A percentile compares a stretch with the other conserved stretches of the same genome.
Conservation (phyloP, 1,284 basidiomycete genomes). For the Tilletiaria anomala region DNA sequence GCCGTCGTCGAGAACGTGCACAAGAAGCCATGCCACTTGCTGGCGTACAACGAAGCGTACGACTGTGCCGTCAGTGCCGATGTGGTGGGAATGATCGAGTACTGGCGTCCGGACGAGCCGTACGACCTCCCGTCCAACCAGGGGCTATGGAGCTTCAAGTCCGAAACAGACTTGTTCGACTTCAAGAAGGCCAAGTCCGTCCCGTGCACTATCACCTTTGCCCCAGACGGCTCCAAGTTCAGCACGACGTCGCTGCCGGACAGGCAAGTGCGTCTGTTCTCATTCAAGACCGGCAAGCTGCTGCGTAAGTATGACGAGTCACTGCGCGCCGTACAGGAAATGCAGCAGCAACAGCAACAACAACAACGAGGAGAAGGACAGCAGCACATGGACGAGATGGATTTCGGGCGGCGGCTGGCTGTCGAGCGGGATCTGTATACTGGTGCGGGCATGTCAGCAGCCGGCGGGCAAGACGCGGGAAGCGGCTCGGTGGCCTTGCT, state of each 20-base stretch:
- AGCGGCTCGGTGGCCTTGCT: no score
- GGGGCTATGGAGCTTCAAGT: constrained; percentile 80
- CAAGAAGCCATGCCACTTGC: constrained; percentile 71
- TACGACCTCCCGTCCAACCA: constrained; percentile 48
- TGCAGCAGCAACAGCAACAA: no score
- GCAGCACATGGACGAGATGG: constrained; percentile 95
- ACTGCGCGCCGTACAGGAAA: constrained; percentile 76
- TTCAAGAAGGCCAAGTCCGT: constrained; percentile 95
- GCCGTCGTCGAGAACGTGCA: constrained; percentile 64
- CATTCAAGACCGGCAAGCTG: constrained; percentile 76
- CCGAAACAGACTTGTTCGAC: constrained; percentile 82
- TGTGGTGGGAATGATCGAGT: constrained; percentile 86
- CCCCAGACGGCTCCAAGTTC: constrained; percentile 72
- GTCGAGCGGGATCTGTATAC: constrained; percentile 74
- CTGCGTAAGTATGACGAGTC: constrained; percentile 90
- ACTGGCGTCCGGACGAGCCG: constrained; percentile 84
- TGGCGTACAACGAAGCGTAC: constrained; percentile 80
- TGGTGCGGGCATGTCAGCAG: constrained; percentile 45
- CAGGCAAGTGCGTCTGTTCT: constrained; percentile 83
- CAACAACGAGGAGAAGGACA: constrained; percentile 64
- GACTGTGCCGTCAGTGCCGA: constrained; percentile 89
- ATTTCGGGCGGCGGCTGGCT: constrained; percentile 89
- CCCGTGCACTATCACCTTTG: constrained; percentile 78
- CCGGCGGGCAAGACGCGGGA: constrained; percentile 43
- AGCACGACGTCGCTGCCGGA: constrained; percentile 82